Evolutionary conservation across 2,329 filamentous ascomycete species (phyloP), one percentile per base, ranked within the genome.

Genomic region (Pseudogymnoascus sp.): DNA sequence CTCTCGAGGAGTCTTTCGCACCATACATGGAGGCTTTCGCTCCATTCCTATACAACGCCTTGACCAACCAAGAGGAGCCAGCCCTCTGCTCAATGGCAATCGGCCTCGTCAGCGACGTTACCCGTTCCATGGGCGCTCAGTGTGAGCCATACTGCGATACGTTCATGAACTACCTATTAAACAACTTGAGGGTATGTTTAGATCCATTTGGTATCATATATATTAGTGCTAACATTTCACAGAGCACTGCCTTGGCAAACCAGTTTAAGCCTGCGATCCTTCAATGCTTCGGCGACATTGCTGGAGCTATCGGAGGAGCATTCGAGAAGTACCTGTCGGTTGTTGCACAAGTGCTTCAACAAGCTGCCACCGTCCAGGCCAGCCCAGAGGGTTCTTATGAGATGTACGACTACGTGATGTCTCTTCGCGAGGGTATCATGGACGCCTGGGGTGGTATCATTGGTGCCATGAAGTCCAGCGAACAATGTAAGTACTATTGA

Each of bases 371-470:
- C 49, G 91, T 99, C 62, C 90, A 87, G 33, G 85, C 90, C 42
- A 85, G 85, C 62, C 82, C 86, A 28, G 92, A 97, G 68, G 87
- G 89, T 64, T 90, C 89, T 60, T 94, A 92, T 70, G 94, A 99
- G 77, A 96, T 97, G 89, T 88, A 92, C 63, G 93, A 97, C 76
- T 99, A 99, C 74, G 88, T 99, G 69, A 85, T 96, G 67, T 96
- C 92, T 19, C 83, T 99, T 58, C 88, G 94, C 61, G 95, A 99
- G 74, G 94, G 93, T 69, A 97, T 99, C 68, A 96, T 97, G 88
- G 94, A 99, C 81, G 94, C 94, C 35, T 99, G 95, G 92, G 92
- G 92, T 71, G 94, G 94, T 68, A 94, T 96, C 68, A 92, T 99
- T 72, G 87, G 93, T 74, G 92, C 94, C 61, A 92, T 97, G 88